Evolutionary conservation across 306 rosid genomes (phyloP).

Genomic region (Glycine tomentella): DNA sequence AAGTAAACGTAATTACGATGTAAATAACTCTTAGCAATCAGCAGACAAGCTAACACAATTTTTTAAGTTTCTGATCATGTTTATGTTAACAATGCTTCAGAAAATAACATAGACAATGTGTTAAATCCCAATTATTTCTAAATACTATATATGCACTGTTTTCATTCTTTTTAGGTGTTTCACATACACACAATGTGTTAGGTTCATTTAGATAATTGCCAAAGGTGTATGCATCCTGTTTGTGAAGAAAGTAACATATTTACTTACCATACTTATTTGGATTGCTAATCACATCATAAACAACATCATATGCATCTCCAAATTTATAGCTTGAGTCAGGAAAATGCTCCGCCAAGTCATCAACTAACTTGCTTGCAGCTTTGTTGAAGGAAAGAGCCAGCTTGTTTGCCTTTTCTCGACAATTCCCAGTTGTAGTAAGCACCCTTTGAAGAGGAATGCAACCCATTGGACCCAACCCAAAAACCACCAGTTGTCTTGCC

Average conservation of each 20-base stretch:
- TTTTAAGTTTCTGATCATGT: not conserved
- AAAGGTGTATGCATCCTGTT: not conserved
- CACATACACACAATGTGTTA: not conserved
- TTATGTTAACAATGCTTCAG: not conserved
- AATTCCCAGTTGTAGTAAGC: constrained; percentile 68
- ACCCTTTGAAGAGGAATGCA: constrained; percentile 96
- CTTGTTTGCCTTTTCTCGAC: constrained; percentile 71
- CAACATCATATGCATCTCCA: constrained; percentile 91
- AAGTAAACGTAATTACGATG: constrained; percentile 3
- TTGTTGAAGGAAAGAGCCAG: constrained; percentile 83
- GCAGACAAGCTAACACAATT: not conserved
- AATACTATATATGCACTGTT: not conserved
- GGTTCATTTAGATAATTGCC: constrained; percentile 1
- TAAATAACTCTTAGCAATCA: not conserved
- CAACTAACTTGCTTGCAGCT: constrained; percentile 60
- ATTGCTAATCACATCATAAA: constrained; percentile 67
- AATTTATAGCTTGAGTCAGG: constrained; percentile 75
- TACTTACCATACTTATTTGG: constrained; percentile 74
- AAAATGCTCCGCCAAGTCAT: constrained; percentile 58
- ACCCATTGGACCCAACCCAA: constrained; percentile 96
- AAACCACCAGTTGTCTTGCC: constrained; percentile 82
- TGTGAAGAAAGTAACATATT: not conserved
- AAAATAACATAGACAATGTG: not conserved
- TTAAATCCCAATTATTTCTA: not conserved
- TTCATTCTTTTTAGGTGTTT: not conserved